Evolutionary conservation across 2,329 filamentous ascomycete genomes (phyloP).

Genomic region (Cladosporium velox): DNA sequence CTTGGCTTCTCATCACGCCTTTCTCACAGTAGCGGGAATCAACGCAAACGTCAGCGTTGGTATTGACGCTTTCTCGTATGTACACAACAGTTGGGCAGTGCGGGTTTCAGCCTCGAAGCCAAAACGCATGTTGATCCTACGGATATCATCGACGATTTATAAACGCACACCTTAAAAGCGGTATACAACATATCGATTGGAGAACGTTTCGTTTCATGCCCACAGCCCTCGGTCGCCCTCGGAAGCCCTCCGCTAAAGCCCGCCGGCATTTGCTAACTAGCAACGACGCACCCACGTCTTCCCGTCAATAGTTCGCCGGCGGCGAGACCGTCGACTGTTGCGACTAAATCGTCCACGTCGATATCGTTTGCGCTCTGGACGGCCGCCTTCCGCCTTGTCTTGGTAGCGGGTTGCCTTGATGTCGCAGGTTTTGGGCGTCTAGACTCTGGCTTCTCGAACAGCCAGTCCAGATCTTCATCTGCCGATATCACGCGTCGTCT

Average conservation of each 20-base stretch:
- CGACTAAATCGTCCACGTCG: constrained; percentile 35
- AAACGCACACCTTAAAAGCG: neutral
- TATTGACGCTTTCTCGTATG: neutral
- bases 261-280: neutral
- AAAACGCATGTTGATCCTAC: constrained; percentile 2
- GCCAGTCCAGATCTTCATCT: constrained; percentile 33
- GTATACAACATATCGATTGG: neutral
- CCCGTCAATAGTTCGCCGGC: constrained; percentile 15
- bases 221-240: neutral
- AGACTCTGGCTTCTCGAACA: constrained; percentile 23
- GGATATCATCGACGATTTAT: neutral
- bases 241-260: neutral
- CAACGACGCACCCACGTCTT: neutral
- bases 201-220: neutral
- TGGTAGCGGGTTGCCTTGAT: neutral
- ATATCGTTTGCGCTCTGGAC: constrained; percentile 24
- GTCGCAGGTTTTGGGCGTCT: neutral
- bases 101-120: neutral
- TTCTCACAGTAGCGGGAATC: neutral
- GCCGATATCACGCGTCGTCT: neutral
- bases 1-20: neutral
- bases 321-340: constrained; percentile 28
- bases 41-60: neutral
- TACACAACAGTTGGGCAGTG: neutral
- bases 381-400: neutral